Evolutionary conservation across 192 early-diverging fungal species (phyloP).

Genomic region (Coemansia sp.): DNA sequence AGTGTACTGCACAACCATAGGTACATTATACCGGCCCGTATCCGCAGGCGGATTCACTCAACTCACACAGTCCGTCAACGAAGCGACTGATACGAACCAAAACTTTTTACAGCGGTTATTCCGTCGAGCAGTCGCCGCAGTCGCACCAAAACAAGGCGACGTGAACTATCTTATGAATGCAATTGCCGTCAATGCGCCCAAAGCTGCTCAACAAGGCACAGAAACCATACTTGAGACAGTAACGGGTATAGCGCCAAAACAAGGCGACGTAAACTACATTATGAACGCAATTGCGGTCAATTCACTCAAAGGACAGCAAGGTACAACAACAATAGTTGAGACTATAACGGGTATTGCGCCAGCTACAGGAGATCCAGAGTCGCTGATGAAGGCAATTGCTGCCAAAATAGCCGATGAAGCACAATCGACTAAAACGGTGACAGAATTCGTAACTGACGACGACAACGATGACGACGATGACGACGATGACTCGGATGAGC

Average conservation of each 20-base stretch:
- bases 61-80: not conserved
- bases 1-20: not conserved
- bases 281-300: conserved; percentile 4
- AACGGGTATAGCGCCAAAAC: not conserved
- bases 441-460: not conserved
- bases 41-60: not conserved
- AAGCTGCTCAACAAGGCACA: not conserved
- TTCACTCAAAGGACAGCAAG: not conserved
- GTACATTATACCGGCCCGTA: not conserved
- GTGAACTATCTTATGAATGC: conserved; percentile 14
- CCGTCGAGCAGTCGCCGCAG: not conserved
- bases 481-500: not conserved
- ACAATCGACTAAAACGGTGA: not conserved
- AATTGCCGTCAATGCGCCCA: conserved; percentile 2
- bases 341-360: not conserved
- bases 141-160: conserved; percentile 10
- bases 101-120: not conserved
- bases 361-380: not conserved
- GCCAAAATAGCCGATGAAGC: not conserved
- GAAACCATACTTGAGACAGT: not conserved
- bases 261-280: not conserved
- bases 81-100: not conserved
- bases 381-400: conserved; percentile 6
- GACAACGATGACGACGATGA: not conserved
- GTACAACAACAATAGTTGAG: not conserved